phyloP scores from a whole-genome alignment of 441 rosid species.

The California macrophylla region DNA sequence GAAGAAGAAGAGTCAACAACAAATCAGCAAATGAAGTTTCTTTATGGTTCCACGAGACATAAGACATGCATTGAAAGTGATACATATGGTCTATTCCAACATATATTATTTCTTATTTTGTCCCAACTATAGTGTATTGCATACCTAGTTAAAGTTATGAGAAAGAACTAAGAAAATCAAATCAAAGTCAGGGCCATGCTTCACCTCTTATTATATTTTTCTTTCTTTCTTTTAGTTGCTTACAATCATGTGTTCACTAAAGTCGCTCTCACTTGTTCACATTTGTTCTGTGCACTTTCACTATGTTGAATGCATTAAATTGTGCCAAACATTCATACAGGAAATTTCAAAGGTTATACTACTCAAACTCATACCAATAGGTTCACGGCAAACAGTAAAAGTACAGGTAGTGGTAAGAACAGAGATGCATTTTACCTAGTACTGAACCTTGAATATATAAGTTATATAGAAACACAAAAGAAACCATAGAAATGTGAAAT shows the following conservation, averaged over 20 bases:
- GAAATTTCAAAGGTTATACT: no score
- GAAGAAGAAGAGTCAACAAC: background rate
- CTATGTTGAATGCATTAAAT: no score
- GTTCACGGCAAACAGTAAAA: no score
- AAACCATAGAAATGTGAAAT: background rate
- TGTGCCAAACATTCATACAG: no score
- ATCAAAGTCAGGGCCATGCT: background rate
- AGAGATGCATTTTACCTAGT: background rate
- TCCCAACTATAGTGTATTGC: background rate
- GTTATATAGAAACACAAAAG: conserved; percentile 5
- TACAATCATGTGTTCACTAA: background rate
- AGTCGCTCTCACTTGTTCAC: background rate
- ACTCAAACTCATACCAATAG: no score
- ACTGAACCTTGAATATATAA: background rate
- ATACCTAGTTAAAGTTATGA: background rate
- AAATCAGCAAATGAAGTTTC: background rate
- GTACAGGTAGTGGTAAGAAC: no score
- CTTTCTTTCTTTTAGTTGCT: background rate
- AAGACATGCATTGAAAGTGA: background rate
- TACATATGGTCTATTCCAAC: background rate
- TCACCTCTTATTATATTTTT: background rate
- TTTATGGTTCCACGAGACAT: background rate
- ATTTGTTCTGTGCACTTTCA: no score
- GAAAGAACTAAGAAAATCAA: background rate
- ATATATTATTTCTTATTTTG: background rate